Percentiles rank a stretch among this genome's conserved stretches.
Conservation (phyloP, 2,329 filamentous ascomycete species). For the Pseudocercospora ulei region DNA sequence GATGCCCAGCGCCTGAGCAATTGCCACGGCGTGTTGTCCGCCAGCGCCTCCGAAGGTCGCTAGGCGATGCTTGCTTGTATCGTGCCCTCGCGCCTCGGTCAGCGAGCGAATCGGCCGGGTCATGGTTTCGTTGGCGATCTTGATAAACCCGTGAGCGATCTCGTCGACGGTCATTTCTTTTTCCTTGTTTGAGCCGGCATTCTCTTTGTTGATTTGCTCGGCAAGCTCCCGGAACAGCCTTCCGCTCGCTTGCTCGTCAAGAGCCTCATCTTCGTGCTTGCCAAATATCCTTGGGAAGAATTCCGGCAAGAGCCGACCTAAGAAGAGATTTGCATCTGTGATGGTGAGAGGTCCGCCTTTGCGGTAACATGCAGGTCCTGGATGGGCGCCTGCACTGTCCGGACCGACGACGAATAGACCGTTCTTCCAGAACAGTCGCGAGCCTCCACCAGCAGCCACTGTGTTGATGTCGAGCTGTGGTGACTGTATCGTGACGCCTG, state of each 20-base stretch:
- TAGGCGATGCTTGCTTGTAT: conserved; percentile 79
- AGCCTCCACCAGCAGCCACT: conserved; percentile 81
- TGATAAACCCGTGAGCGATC: conserved; percentile 79
- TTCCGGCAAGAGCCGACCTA: conserved; percentile 73
- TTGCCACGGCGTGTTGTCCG: conserved; percentile 84
- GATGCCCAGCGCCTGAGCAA: conserved; percentile 74
- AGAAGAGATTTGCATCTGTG: conserved; percentile 83
- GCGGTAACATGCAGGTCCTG: conserved; percentile 81
- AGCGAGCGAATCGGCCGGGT: conserved; percentile 79
- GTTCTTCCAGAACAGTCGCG: conserved; percentile 75
- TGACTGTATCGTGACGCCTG: conserved; percentile 86
- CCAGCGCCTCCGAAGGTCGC: conserved; percentile 89
- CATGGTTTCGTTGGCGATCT: conserved; percentile 87
- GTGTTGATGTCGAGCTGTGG: conserved; percentile 93
- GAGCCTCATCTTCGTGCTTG: conserved; percentile 69
- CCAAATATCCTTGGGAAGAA: conserved; percentile 96
- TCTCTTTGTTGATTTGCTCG: conserved; percentile 66
- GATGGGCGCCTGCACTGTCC: conserved; percentile 79
- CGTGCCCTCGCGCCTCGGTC: conserved; percentile 85
- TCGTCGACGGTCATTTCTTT: conserved; percentile 67
- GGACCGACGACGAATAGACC: conserved; percentile 85
- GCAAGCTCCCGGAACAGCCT: conserved; percentile 67
- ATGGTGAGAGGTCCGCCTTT: conserved; percentile 84
- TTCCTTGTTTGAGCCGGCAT: conserved; percentile 49
- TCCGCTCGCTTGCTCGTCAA: conserved; percentile 67